Percentiles rank a stretch among this genome's conserved stretches.
Conservation (phyloP, 805 yeast species). For the Candida ulmi region DNA sequence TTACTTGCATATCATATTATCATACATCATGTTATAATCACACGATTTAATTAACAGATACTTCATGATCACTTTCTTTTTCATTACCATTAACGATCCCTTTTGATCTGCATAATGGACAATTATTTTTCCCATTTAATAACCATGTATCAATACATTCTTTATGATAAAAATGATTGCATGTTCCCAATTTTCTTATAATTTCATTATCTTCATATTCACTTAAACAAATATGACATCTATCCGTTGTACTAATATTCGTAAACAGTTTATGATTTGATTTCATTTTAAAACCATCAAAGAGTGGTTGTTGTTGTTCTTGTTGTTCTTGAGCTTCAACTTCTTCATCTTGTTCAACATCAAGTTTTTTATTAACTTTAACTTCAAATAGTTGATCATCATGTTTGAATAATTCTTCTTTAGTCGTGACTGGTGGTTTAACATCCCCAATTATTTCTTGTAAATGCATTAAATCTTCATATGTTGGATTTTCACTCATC, state of each 20-base stretch:
- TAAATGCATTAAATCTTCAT: constrained; percentile 42
- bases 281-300: constrained; percentile 1
- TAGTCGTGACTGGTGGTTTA: constrained; percentile 37
- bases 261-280: neutral
- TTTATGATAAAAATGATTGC: constrained; percentile 49
- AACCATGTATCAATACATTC: constrained; percentile 59
- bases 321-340: too few species aligned
- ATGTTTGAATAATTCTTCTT: constrained; percentile 35
- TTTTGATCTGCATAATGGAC: constrained; percentile 51
- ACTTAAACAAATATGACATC: constrained; percentile 48
- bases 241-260: constrained; percentile 1
- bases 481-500: constrained; percentile 43
- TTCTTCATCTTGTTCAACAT: too few species aligned
- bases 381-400: constrained; percentile 27
- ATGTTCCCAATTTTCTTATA: constrained; percentile 37
- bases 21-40: too few species aligned
- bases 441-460: constrained; percentile 43
- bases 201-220: constrained; percentile 42
- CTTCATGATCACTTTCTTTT: neutral
- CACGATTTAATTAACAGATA: neutral
- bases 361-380: neutral
- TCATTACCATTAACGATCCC: constrained; percentile 22
- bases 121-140: constrained; percentile 43
- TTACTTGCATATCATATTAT: too few species aligned
- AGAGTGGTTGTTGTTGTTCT: too few species aligned